These are phyloP conservation scores for Adansonia madagascariensis DNA, from an alignment of 441 rosid genomes.

Conservation along the genomic window DNA sequence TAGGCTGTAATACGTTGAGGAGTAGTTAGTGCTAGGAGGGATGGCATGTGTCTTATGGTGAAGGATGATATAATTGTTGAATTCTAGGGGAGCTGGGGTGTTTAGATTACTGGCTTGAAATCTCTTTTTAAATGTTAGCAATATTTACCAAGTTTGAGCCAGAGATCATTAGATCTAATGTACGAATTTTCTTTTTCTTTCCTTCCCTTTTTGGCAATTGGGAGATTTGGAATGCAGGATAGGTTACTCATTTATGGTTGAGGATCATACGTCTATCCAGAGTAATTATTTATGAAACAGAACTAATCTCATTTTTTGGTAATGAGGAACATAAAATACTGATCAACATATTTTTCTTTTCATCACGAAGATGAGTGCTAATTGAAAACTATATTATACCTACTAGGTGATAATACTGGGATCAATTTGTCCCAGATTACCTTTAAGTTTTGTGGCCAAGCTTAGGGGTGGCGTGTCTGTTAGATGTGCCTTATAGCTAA, in stretches of 20 bases:
- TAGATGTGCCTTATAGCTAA: conserved; percentile 4
- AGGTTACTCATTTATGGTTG: not conserved
- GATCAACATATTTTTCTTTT: not conserved
- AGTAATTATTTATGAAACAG: not conserved
- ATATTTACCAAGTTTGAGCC: not conserved
- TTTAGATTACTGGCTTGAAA: not conserved
- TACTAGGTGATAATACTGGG: not conserved
- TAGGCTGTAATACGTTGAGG: not conserved
- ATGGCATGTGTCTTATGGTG: not conserved
- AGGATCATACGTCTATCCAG: conserved; percentile 1
- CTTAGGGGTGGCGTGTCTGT: not conserved
- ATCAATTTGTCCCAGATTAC: not conserved
- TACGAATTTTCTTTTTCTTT: not conserved
- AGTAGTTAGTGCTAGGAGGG: conserved; percentile 1
- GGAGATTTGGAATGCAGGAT: not conserved
- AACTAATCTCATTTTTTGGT: not conserved
- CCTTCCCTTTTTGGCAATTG: conserved; percentile 12
- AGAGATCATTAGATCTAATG: not conserved
- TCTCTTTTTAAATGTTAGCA: not conserved
- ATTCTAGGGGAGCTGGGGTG: not conserved
- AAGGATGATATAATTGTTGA: conserved; percentile 8
- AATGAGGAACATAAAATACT: conserved; percentile 1
- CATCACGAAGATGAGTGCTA: not conserved
- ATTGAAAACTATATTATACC: not conserved
- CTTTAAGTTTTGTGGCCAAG: not conserved